Evolutionary conservation across 805 yeast species (phyloP), one percentile per base, ranked within the genome.

Genomic region (Dipodascopsis tothii): DNA sequence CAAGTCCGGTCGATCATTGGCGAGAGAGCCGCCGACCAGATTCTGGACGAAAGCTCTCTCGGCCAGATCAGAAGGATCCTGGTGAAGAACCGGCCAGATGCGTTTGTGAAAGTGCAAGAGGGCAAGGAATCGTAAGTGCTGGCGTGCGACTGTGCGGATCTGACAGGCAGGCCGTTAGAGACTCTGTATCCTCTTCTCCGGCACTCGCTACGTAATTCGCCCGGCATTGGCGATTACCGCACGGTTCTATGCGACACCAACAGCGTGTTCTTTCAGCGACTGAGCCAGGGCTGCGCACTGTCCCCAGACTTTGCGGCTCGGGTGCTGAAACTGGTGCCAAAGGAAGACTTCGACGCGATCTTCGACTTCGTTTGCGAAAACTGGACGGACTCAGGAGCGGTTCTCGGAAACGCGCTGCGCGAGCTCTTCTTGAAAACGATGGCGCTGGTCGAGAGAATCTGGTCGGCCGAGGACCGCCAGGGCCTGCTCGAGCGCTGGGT

Each of bases 341-440:
- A 42, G 14, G 34, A 43, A 5, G 59, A 54, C 20, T 48, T 54
- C 16, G 49, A 56, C 38, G 21, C 21, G 3, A 46, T 63, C 5
- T 61, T 63, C 37, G 50, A 51, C 32, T 81, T 74, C 58, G 70
- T 81, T 11, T 62, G 80, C 32, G 87, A 79, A 51, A 78, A 74
- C 58, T 79, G 87, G 78, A 77, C 75, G 41, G 84, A 80, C 40
- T 73, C 84, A 1, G 79, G 81, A 3, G 77, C 83, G 2, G 79
- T 94, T 0, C 60, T 84, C 21, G 77, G 81, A 4, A 84, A 81
- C 56, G 80, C 94, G 0, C 60, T 84, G 41, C 73, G 69, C 43
- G 83, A 77, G 25, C 56, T 86, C 37, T 72, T 85, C 38, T 42
- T 60, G 2, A 84, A 80, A 52, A 56, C 80, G 39, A 59, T 80